Evolutionary conservation across 1,139 yeast genomes (phyloP).

Genomic region (Scheffersomyces quercinus): DNA sequence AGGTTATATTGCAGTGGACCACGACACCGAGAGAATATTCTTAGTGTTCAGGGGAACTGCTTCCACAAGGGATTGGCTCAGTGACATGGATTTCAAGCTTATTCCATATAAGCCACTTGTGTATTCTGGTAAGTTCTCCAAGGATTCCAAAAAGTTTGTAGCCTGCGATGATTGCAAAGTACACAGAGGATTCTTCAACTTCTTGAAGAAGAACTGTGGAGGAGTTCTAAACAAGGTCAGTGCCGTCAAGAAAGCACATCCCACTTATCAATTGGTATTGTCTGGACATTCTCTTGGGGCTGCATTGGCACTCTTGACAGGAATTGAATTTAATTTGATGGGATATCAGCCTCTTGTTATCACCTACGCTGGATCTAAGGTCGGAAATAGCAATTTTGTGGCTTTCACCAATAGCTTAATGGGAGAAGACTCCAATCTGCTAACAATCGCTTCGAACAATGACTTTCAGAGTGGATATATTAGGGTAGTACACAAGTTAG

Average conservation of each 20-base stretch:
- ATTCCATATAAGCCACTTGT: slow-evolving; percentile 34
- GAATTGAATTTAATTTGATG: slow-evolving; percentile 53
- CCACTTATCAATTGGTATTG: slow-evolving; percentile 51
- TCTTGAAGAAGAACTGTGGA: slow-evolving; percentile 39
- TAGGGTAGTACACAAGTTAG: slow-evolving; percentile 58
- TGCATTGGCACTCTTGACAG: slow-evolving; percentile 62
- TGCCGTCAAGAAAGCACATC: slow-evolving; percentile 29
- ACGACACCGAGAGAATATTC: slow-evolving; percentile 31
- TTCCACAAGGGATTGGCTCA: slow-evolving; percentile 55
- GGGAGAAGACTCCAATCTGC: slow-evolving; percentile 1
- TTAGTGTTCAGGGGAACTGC: slow-evolving; percentile 60
- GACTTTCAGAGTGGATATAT: slow-evolving; percentile 35
- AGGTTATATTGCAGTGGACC: slow-evolving; percentile 50
- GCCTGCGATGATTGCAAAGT: slow-evolving; percentile 52
- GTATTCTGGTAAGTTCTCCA: slow-evolving; percentile 4
- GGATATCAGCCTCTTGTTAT: slow-evolving; percentile 56
- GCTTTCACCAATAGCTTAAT: slow-evolving; percentile 47
- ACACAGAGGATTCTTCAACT: slow-evolving; percentile 59
- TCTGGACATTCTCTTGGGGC: slow-evolving; percentile 79
- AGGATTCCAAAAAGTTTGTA: slow-evolving; percentile 14
- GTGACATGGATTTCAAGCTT: slow-evolving; percentile 50
- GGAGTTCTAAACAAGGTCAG: slow-evolving; percentile 34
- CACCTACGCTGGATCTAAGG: slow-evolving; percentile 61
- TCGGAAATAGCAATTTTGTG: slow-evolving; percentile 55
- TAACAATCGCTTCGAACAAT: slow-evolving; percentile 9